Conservation (phyloP, 257 asterid species). For the Solanum ahanhuiri region DNA sequence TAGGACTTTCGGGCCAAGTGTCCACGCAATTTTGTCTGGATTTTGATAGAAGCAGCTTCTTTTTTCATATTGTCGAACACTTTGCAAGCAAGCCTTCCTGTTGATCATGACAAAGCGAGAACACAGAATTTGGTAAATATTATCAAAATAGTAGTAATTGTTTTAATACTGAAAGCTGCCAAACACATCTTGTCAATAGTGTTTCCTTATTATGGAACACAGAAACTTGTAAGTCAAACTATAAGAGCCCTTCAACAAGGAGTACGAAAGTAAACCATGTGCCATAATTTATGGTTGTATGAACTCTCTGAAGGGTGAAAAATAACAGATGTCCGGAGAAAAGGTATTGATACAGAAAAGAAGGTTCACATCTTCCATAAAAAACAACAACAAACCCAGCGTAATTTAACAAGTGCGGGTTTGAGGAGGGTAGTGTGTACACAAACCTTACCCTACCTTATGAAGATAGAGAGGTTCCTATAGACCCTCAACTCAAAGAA, state of each 20-base stretch:
- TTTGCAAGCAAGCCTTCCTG: constrained; percentile 84
- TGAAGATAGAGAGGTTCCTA: neutral
- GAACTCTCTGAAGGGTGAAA: neutral
- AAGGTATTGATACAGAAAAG: neutral
- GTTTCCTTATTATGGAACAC: neutral
- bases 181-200: neutral
- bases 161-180: neutral
- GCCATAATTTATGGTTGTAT: neutral
- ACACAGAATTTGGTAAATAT: neutral
- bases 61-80: constrained; percentile 39
- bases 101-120: neutral
- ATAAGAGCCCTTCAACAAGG: neutral
- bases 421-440: neutral
- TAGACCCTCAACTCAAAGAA: neutral
- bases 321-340: neutral
- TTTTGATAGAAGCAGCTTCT: constrained; percentile 73
- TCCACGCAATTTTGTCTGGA: constrained; percentile 72
- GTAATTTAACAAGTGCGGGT: neutral
- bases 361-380: neutral
- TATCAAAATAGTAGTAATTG: neutral
- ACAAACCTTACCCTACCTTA: neutral
- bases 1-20: constrained; percentile 59
- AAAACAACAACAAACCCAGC: neutral
- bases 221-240: neutral
- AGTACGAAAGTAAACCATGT: neutral